Evolutionary conservation across 495 filamentous ascomycete genomes (phyloP), one percentile per base, ranked within the genome.

Genomic region (Podospora tetraspora): DNA sequence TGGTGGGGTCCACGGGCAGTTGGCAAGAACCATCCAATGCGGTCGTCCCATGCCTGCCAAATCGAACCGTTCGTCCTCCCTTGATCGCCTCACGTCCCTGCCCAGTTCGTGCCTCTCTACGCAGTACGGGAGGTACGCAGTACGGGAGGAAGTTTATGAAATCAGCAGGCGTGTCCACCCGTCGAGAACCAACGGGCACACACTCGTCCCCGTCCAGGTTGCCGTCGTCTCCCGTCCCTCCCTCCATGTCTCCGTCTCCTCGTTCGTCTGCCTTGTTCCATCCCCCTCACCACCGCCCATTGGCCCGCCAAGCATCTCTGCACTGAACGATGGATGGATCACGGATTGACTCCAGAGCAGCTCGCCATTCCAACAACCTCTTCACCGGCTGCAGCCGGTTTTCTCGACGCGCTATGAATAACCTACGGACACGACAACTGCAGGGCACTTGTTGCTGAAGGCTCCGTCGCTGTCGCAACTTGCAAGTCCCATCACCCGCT

Each of bases 1-100:
- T 64, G 62, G 62, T 64, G 62, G 62, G 62, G 62, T 34, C 19
- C 8, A 12, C 16, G 43, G 43, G 43, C 43, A 52, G 43, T 52
- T 52, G 43, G 43, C 43, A 52, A 52, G 43, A 52, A 52, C 43
- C 43, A n/a, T 52, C 13, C 34, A 43, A 43, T 52, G 19, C 43
- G 34, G 34, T 43, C 34, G 19, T 43, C 34, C 32, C 34, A 43
- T 16, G 13, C 13, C 34, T 5, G 6, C 43, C 43, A 2, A 52
- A 52, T 52, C 43, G 43, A 52, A 52, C 43, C 43, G 43, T 52
- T 52, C 43, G 43, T 52, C 43, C 43, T 52, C 43, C 43, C 43
- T 52, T 8, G 16, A 52, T n/a, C 19, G 3, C 19, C 19, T 52
- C 43, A 52, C 43, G 43, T 52, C 43, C 43, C 43, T 52, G 43